These are phyloP conservation scores for Citrus unshiu DNA, from an alignment of 345 rosid genomes.

Conservation along the genomic window DNA sequence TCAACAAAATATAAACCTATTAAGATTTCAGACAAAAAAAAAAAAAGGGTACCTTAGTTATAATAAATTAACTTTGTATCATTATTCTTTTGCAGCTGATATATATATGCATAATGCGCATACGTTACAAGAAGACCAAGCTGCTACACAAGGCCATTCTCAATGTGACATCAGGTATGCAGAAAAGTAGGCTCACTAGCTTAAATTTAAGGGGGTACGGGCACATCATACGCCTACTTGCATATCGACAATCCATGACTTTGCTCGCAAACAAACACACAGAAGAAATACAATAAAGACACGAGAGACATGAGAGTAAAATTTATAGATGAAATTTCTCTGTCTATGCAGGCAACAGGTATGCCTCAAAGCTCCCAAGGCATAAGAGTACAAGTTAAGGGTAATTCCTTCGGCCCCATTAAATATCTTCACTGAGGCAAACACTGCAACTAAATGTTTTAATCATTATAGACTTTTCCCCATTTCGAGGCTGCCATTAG, in stretches of 20 bases:
- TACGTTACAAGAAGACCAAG: too few species aligned
- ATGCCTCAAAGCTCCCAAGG: constrained; percentile 40
- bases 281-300: background rate
- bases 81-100: too few species aligned
- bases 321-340: constrained; percentile 60
- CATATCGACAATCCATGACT: background rate
- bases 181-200: too few species aligned
- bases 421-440: constrained; percentile 24
- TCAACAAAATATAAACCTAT: too few species aligned
- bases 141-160: too few species aligned
- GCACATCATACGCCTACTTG: background rate
- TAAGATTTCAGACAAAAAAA: too few species aligned
- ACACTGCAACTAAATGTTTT: constrained; percentile 34
- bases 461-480: background rate
- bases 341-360: constrained; percentile 70
- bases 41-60: too few species aligned
- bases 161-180: too few species aligned
- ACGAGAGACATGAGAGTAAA: too few species aligned
- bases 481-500: background rate
- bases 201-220: background rate
- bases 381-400: constrained; percentile 75
- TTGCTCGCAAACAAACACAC: background rate
- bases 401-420: constrained; percentile 32
- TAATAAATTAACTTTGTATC: too few species aligned
- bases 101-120: too few species aligned